phyloP scores from a whole-genome alignment of 2,329 filamentous ascomycete species.

The Trichoderma sp. region DNA sequence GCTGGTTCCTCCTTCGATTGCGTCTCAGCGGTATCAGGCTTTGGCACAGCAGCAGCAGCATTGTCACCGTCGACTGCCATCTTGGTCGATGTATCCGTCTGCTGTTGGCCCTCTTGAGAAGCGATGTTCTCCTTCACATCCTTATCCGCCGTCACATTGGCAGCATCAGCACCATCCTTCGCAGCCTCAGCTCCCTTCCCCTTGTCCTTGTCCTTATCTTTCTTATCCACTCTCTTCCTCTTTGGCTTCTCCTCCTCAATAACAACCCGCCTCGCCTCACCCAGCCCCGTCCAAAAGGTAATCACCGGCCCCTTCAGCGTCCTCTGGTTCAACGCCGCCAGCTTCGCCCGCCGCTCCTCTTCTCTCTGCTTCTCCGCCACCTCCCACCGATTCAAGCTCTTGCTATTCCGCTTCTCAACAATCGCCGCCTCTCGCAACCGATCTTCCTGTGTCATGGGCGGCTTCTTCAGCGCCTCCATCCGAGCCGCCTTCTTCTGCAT shows the following conservation, averaged over 20 bases:
- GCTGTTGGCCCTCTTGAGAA: slow-evolving; percentile 1
- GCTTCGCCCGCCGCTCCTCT: slow-evolving; percentile 77
- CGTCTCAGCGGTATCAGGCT: slow-evolving; percentile 22
- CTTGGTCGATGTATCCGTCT: background rate
- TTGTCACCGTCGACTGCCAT: background rate
- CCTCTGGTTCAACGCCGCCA: slow-evolving; percentile 86
- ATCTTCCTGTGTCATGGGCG: slow-evolving; percentile 84
- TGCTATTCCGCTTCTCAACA: slow-evolving; percentile 84
- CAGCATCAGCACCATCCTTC: slow-evolving; percentile 26
- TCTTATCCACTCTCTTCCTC: slow-evolving; percentile 53
- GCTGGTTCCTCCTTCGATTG: slow-evolving; percentile 4
- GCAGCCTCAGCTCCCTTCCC: slow-evolving; percentile 33
- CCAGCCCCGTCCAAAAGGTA: slow-evolving; percentile 91
- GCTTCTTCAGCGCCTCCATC: slow-evolving; percentile 74
- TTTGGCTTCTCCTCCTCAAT: slow-evolving; percentile 67
- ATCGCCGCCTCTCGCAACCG: slow-evolving; percentile 79
- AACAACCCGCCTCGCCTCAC: slow-evolving; percentile 69
- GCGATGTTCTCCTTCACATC: slow-evolving; percentile 9
- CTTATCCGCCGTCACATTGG: slow-evolving; percentile 7
- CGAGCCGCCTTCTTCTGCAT: slow-evolving; percentile 72
- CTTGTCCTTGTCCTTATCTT: slow-evolving; percentile 38
- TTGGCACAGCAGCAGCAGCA: slow-evolving; percentile 15
- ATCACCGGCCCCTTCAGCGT: slow-evolving; percentile 87
- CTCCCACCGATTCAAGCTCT: slow-evolving; percentile 92
- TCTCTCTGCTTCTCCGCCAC: slow-evolving; percentile 87